Conservation (phyloP, 805 yeast genomes). For the Candida cerambycidarum region DNA sequence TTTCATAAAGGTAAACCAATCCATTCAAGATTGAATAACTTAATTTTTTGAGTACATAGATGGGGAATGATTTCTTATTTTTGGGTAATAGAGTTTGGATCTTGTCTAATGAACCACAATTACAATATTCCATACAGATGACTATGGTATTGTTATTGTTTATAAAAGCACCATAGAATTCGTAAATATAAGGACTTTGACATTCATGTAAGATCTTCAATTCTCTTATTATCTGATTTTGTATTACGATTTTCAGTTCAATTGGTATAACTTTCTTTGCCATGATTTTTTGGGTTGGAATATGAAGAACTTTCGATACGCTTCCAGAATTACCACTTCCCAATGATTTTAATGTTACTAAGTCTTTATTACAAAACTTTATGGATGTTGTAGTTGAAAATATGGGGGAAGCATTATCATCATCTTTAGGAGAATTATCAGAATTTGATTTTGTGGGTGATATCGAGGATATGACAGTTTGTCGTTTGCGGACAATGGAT, state of each 20-base stretch:
- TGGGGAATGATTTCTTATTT: conserved; percentile 43
- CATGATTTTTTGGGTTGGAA: conserved; percentile 84
- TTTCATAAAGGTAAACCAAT: conserved; percentile 73
- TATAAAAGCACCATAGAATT: conserved; percentile 87
- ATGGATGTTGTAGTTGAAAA: conserved; percentile 31
- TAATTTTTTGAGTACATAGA: conserved; percentile 67
- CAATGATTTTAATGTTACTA: conserved; percentile 70
- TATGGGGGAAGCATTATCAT: conserved; percentile 26
- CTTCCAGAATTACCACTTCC: conserved; percentile 96
- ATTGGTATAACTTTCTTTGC: conserved; percentile 87
- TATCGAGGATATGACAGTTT: conserved; percentile 42
- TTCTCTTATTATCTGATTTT: conserved; percentile 84
- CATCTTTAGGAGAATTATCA: conserved; percentile 6
- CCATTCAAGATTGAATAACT: conserved; percentile 79
- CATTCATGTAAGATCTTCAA: conserved; percentile 90
- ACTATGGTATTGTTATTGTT: conserved; percentile 66
- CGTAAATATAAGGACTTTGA: conserved; percentile 76
- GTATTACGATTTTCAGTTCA: conserved; percentile 75
- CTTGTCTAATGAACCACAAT: conserved; percentile 88
- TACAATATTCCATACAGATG: conserved; percentile 94
- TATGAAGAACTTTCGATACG: conserved; percentile 83
- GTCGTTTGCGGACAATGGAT: conserved; percentile 28
- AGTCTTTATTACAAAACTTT: conserved; percentile 51
- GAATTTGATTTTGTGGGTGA: conserved; percentile 38
- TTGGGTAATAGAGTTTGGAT: conserved; percentile 54